phyloP scores from a whole-genome alignment of 176 grass and related monocot genomes.

The Phyllostachys edulis region DNA sequence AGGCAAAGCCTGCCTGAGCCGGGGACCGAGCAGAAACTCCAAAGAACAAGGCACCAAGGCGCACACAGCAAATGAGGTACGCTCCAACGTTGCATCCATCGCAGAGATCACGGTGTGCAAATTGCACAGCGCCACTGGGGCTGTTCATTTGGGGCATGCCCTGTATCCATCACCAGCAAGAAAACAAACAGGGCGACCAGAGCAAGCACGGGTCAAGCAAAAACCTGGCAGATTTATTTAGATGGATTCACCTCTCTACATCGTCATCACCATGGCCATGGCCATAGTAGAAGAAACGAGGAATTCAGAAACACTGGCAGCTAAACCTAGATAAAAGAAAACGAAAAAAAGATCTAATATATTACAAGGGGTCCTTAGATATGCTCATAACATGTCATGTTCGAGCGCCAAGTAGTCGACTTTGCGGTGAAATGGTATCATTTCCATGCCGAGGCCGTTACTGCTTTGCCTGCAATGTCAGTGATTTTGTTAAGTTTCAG shows the following conservation, averaged over 20 bases:
- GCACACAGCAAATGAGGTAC: background rate
- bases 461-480: constrained; percentile 47
- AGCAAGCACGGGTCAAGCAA: background rate
- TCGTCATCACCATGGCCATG: constrained; percentile 1
- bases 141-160: background rate
- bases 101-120: constrained; percentile 41
- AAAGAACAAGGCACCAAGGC: background rate
- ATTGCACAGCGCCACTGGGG: constrained; percentile 8
- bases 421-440: background rate
- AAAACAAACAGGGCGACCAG: constrained; percentile 13
- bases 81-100: constrained; percentile 35
- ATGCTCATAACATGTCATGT: constrained; percentile 10
- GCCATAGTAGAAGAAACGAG: background rate
- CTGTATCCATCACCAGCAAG: constrained; percentile 35
- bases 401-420: constrained; percentile 1
- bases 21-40: background rate
- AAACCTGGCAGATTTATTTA: constrained; percentile 43
- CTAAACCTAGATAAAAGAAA: constrained; percentile 27
- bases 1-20: background rate
- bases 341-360: constrained; percentile 22
- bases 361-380: constrained; percentile 34
- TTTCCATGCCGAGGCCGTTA: constrained; percentile 1
- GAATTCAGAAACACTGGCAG: constrained; percentile 14
- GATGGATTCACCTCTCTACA: constrained; percentile 46
- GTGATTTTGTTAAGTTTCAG: constrained; percentile 19